phyloP scores from a whole-genome alignment of 352 stramenopile genomes.

The Globisporangium echinulatum region DNA sequence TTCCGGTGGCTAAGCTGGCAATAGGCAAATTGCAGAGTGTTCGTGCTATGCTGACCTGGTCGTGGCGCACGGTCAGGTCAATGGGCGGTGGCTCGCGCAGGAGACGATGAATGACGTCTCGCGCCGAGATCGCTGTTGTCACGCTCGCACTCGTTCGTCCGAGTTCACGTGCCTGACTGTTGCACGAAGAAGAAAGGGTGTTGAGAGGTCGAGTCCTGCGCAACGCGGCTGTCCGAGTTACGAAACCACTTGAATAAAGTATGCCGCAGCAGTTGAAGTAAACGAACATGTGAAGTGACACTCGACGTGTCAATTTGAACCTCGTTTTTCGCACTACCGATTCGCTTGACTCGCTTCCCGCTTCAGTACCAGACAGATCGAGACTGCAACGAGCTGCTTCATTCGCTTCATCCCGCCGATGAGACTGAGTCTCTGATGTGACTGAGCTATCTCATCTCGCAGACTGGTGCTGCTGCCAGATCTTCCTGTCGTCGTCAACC shows the following conservation, averaged over 20 bases:
- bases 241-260: not conserved
- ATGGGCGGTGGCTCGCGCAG: no score
- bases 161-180: no score
- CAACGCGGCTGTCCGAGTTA: not conserved
- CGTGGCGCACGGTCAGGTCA: no score
- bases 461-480: no score
- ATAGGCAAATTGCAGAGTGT: no score
- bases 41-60: no score
- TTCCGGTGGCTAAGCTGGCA: no score
- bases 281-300: not conserved
- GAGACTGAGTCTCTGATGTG: not conserved
- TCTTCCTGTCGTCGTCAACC: no score
- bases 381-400: not conserved
- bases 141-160: no score
- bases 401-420: not conserved
- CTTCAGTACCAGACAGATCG: not conserved
- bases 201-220: not conserved
- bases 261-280: not conserved
- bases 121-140: no score
- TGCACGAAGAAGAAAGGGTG: no score
- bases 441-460: not conserved
- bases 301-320: not conserved
- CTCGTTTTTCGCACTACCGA: not conserved
- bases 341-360: not conserved
- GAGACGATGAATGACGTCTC: no score